These are phyloP conservation scores for Euphorbia lathyris DNA, from an alignment of 345 rosid genomes.

Conservation along the genomic window DNA sequence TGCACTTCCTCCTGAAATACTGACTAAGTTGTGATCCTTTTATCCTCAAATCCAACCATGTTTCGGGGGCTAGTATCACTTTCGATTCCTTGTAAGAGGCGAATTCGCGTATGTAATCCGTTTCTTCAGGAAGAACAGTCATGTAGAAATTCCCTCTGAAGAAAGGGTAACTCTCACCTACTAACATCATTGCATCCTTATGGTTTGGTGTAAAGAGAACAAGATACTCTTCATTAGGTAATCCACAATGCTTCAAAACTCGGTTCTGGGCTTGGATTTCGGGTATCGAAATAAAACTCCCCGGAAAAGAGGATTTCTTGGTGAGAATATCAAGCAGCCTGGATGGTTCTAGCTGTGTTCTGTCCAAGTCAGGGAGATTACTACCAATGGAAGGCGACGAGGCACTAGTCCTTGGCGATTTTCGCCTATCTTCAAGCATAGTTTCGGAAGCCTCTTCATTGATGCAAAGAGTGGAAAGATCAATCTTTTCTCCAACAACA, in stretches of 20 bases:
- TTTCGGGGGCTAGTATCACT: constrained; percentile 56
- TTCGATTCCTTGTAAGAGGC: constrained; percentile 64
- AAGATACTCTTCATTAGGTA: constrained; percentile 52
- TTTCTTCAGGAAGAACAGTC: constrained; percentile 41
- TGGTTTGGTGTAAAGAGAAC: constrained; percentile 62
- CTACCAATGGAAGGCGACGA: constrained; percentile 31
- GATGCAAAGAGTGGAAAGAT: constrained; percentile 53
- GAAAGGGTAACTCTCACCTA: constrained; percentile 76
- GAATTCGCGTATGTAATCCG: constrained; percentile 51
- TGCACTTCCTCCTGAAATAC: constrained; percentile 65
- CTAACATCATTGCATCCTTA: constrained; percentile 64
- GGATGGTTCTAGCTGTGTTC: constrained; percentile 58
- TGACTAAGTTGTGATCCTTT: constrained; percentile 75
- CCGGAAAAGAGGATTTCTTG: constrained; percentile 61
- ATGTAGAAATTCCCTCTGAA: constrained; percentile 63
- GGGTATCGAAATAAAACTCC: constrained; percentile 67
- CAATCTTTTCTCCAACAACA: constrained; percentile 45
- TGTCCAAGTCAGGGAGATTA: constrained; percentile 49
- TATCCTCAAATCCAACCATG: constrained; percentile 74
- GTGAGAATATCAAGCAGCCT: constrained; percentile 62
- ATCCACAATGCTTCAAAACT: constrained; percentile 59
- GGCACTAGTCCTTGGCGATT: constrained; percentile 39
- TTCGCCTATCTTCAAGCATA: constrained; percentile 32
- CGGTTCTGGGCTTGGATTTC: constrained; percentile 64
- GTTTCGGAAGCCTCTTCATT: constrained; percentile 45